Conservation (phyloP, 1,139 yeast species). For the Suhomyces panamericanus region DNA sequence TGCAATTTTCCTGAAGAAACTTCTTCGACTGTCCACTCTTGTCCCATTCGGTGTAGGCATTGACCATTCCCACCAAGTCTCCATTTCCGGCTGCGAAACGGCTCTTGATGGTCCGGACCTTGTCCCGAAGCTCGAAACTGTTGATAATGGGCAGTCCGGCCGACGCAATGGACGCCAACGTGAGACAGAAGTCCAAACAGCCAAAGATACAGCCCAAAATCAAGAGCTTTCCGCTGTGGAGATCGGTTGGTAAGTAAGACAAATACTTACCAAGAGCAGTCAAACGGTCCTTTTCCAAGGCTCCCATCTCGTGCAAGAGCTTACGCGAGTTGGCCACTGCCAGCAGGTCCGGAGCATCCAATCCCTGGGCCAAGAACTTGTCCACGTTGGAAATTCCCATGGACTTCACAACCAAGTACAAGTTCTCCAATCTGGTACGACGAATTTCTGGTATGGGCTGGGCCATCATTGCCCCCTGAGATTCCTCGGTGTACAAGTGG, state of each 20-base stretch:
- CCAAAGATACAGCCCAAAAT: slow-evolving; percentile 82
- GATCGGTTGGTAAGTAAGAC: slow-evolving; percentile 82
- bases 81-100: slow-evolving; percentile 51
- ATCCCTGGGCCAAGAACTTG: slow-evolving; percentile 67
- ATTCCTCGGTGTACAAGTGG: slow-evolving; percentile 68
- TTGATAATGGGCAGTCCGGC: slow-evolving; percentile 72
- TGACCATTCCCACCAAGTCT: slow-evolving; percentile 68
- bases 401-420: slow-evolving; percentile 79
- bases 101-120: slow-evolving; percentile 53
- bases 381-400: slow-evolving; percentile 81
- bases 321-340: slow-evolving; percentile 64
- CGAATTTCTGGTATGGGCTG: slow-evolving; percentile 89
- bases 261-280: slow-evolving; percentile 82
- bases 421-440: slow-evolving; percentile 77
- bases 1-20: slow-evolving; percentile 60
- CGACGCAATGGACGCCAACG: slow-evolving; percentile 74
- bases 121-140: slow-evolving; percentile 63
- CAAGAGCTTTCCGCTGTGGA: slow-evolving; percentile 79
- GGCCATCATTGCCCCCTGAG: slow-evolving; percentile 58
- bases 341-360: slow-evolving; percentile 73
- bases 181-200: slow-evolving; percentile 71
- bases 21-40: slow-evolving; percentile 32
- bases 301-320: slow-evolving; percentile 70
- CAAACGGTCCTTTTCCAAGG: slow-evolving; percentile 56
- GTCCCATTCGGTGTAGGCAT: slow-evolving; percentile 57